Evolutionary conservation across 225 moss, liverwort and hornwort genomes (phyloP).

Genomic region (Bryum argenteum): DNA sequence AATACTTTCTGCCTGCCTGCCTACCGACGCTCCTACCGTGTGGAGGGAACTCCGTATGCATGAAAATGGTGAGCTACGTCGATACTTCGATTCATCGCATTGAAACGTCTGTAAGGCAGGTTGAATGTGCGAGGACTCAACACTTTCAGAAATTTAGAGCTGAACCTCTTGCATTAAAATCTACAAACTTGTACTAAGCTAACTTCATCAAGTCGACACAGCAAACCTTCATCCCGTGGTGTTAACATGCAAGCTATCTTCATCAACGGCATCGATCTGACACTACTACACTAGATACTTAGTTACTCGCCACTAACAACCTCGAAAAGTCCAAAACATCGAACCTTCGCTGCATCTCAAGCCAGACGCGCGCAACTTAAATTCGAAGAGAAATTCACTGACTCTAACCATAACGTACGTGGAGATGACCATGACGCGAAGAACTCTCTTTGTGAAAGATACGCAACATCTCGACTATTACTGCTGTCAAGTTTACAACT

Average conservation of each 20-base stretch:
- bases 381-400: background rate
- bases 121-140: background rate
- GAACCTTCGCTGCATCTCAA: background rate
- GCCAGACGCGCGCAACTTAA: background rate
- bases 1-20: too few species aligned
- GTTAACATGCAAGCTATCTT: background rate
- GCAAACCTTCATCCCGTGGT: background rate
- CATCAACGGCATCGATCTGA: background rate
- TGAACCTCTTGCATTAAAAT: background rate
- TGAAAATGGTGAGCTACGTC: conserved; percentile 1
- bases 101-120: background rate
- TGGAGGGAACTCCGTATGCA: background rate
- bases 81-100: background rate
- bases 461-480: background rate
- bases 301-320: background rate
- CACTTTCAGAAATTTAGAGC: background rate
- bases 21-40: background rate
- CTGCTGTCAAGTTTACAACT: background rate
- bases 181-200: background rate
- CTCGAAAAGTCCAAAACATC: background rate
- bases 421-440: background rate
- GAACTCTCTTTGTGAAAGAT: background rate
- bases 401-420: background rate
- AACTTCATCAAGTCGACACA: background rate
- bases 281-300: too few species aligned